A percentile compares a stretch with the other conserved stretches of the same genome.
phyloP scores from a whole-genome alignment of 345 rosid species.

The Gossypium australe region DNA sequence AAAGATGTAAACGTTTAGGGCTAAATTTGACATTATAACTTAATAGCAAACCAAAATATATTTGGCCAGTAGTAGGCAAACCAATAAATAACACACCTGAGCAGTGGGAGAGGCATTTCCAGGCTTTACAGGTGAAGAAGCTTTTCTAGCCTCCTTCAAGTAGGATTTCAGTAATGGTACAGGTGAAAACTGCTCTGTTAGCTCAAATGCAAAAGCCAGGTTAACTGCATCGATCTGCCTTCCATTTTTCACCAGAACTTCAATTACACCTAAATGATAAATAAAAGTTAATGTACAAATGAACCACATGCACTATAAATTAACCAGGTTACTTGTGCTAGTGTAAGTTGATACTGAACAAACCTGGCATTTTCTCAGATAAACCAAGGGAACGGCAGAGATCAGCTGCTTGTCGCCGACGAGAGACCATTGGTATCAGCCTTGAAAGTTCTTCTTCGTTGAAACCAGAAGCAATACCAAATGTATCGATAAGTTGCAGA shows the following conservation, averaged over 20 bases:
- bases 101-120: constrained; percentile 54
- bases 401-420: constrained; percentile 97
- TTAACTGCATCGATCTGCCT: constrained; percentile 97
- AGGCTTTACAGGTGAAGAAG: constrained; percentile 55
- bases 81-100: constrained; percentile 41
- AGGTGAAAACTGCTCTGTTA: constrained; percentile 75
- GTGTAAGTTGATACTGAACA: no score
- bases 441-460: constrained; percentile 60
- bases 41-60: background rate
- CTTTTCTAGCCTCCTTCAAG: constrained; percentile 74
- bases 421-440: constrained; percentile 96
- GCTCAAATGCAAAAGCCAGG: constrained; percentile 92
- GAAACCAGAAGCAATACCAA: constrained; percentile 77
- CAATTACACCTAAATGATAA: constrained; percentile 57
- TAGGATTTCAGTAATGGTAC: constrained; percentile 75
- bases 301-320: background rate
- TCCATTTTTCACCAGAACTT: constrained; percentile 69
- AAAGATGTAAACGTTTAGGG: no score
- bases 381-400: constrained; percentile 86
- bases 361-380: constrained; percentile 79
- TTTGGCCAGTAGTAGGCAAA: background rate
- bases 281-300: constrained; percentile 4
- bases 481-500: constrained; percentile 86
- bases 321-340: background rate
- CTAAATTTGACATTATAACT: no score